Evolutionary conservation across 805 yeast species (phyloP).

Genomic region (Torulaspora delbrueckii): DNA sequence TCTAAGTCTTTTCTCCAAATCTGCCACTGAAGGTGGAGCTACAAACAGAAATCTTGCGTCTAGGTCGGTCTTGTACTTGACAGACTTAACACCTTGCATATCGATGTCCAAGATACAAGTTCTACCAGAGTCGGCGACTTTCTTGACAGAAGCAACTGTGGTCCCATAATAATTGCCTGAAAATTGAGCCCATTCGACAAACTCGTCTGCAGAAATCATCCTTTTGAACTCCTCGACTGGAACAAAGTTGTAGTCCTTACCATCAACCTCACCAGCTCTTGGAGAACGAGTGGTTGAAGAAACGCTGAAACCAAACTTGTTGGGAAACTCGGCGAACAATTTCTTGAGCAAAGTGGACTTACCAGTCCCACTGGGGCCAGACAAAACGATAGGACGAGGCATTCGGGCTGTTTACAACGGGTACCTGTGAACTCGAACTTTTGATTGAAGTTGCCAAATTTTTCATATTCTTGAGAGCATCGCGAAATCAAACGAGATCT

Average conservation of each 20-base stretch:
- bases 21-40: conserved; percentile 89
- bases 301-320: conserved; percentile 86
- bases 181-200: conserved; percentile 97
- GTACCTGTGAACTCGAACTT: not conserved
- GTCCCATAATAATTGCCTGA: conserved; percentile 98
- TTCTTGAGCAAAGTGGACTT: conserved; percentile 90
- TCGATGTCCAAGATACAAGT: conserved; percentile 93
- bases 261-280: conserved; percentile 85
- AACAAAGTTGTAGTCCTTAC: conserved; percentile 83
- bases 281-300: conserved; percentile 86
- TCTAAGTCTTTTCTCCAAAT: conserved; percentile 64
- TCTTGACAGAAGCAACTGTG: conserved; percentile 74
- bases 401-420: conserved; percentile 10
- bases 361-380: conserved; percentile 97
- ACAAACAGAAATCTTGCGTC: conserved; percentile 82
- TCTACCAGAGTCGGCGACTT: conserved; percentile 50
- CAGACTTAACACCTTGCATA: conserved; percentile 97
- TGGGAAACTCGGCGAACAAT: conserved; percentile 85
- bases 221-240: conserved; percentile 74
- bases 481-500: not conserved
- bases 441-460: not conserved
- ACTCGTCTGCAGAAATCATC: conserved; percentile 67
- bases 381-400: conserved; percentile 82
- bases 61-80: conserved; percentile 65
- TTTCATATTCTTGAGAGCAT: conserved; percentile 3